Conservation (phyloP, 2,329 filamentous ascomycete species). For the Diaporthe sp. region DNA sequence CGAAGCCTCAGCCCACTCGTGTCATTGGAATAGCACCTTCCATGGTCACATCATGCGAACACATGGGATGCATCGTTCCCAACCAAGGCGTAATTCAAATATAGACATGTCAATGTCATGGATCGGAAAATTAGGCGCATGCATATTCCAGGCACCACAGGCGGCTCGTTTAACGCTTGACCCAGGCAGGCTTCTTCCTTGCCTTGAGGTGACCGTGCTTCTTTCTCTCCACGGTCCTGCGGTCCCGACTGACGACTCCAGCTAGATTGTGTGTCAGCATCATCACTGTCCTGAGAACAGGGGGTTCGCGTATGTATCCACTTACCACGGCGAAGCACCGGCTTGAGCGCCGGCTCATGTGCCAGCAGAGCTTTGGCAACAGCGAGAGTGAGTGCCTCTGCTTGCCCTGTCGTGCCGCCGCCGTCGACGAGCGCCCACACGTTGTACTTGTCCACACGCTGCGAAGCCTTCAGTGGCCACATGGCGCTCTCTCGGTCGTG, state of each 20-base stretch:
- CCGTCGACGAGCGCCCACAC: constrained; percentile 88
- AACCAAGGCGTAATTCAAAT: neutral
- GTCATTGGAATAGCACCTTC: neutral
- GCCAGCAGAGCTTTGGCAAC: constrained; percentile 88
- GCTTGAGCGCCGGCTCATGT: constrained; percentile 94
- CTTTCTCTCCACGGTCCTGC: constrained; percentile 95
- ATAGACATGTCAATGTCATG: constrained; percentile 21
- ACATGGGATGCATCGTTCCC: constrained; percentile 3
- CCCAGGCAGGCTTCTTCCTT: constrained; percentile 98
- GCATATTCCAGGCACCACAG: neutral
- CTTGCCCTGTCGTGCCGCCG: constrained; percentile 94
- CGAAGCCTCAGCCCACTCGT: neutral
- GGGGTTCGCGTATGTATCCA: constrained; percentile 26
- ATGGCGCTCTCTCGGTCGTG: constrained; percentile 96
- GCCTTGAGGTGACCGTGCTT: constrained; percentile 97
- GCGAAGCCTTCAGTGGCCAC: constrained; percentile 88
- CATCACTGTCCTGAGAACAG: neutral
- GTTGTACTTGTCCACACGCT: constrained; percentile 95
- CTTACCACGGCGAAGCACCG: constrained; percentile 89
- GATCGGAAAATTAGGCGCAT: constrained; percentile 2
- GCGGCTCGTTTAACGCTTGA: constrained; percentile 75
- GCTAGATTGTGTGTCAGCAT: constrained; percentile 65
- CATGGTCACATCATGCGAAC: constrained; percentile 16
- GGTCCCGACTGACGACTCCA: constrained; percentile 91
- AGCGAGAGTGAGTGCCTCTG: constrained; percentile 92